Evolutionary conservation across 495 filamentous ascomycete genomes (phyloP).

Genomic region (Penicillium ucsense): DNA sequence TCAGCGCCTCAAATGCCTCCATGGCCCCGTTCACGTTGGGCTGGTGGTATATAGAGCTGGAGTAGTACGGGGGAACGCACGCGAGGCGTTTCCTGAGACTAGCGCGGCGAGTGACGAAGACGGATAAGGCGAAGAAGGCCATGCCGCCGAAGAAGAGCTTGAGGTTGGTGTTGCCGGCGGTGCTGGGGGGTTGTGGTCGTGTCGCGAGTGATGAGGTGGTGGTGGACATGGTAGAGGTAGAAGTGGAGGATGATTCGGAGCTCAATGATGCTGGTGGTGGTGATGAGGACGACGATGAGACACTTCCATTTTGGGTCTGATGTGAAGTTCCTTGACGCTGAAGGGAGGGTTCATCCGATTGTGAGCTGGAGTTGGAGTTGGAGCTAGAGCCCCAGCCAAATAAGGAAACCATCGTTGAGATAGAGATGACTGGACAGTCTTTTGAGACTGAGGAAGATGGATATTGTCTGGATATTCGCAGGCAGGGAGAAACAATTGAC

Average conservation of each 20-base stretch:
- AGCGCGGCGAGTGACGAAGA: conserved; percentile 60
- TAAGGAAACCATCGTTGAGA: conserved; percentile 17
- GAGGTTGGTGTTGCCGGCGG: conserved; percentile 20
- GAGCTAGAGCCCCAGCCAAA: conserved; percentile 24
- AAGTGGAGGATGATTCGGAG: background rate
- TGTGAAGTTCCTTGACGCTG: conserved; percentile 3
- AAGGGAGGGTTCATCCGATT: background rate
- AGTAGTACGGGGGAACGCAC: conserved; percentile 56
- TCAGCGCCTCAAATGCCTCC: conserved; percentile 70
- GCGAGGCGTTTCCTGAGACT: conserved; percentile 43
- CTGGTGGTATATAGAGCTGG: conserved; percentile 39
- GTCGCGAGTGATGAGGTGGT: too few species aligned
- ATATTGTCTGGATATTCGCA: too few species aligned
- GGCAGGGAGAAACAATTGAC: background rate
- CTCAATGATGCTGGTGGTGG: background rate
- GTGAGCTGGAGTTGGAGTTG: conserved; percentile 9
- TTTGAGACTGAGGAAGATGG: background rate
- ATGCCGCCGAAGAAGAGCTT: conserved; percentile 62
- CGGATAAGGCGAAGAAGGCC: conserved; percentile 59
- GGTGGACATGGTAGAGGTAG: too few species aligned
- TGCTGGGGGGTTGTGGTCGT: conserved; percentile 3
- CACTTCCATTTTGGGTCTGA: background rate
- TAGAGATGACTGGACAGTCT: background rate
- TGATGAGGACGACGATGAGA: conserved; percentile 1
- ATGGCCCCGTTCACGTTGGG: conserved; percentile 43